Evolutionary conservation across 225 moss, liverwort and hornwort species (phyloP), one percentile per base, ranked within the genome.

Genomic region (Sphagnum contortum): DNA sequence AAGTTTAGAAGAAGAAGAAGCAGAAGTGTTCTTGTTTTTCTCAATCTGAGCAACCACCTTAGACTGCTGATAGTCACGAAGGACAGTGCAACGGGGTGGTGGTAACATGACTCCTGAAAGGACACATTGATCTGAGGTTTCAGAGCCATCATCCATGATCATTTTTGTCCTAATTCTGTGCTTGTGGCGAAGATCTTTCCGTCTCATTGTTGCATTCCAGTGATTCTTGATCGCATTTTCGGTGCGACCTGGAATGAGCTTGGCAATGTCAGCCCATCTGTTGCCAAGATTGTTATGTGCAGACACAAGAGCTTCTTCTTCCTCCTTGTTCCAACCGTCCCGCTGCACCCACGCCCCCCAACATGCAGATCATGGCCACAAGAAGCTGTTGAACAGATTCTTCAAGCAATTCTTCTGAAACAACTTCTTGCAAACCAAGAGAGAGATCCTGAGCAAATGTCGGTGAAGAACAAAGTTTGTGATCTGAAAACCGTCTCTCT

Each of bases 181-280:
- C 82, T 96, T 96, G 76, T 93, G 87, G 29, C 96, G 79, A 47
- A 96, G 75, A 57, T 98, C 92, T 70, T 98, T 98, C 67, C 92
- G 80, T 64, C 92, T 77, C 96, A 98, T 98, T 50, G 96, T 98
- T 64, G 96, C 93, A 73, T 98, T 98, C 96, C 96, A 98, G 70
- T 98, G 96, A 66, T 98, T 98, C 70, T 98, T 98, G 50, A 98
- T 98, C 3, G 96, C 90, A 64, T 98, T 98, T 66, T 98, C 96
- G 6, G 96, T 98, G 68, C 96, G 90, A 49, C 96, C 96, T 10
- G 92, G 92, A 74, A 98, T 93, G 70, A 98, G 62, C 74, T 98
- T 98, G 12, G 96, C 92, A 45, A 98, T 98, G 81, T 98, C 96
- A 49, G 96, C 96, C 96, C 96, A 98, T 48, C 90, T 88, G 76